Evolutionary conservation across 2,329 filamentous ascomycete species (phyloP).

Genomic region (Penicillium sp.): DNA sequence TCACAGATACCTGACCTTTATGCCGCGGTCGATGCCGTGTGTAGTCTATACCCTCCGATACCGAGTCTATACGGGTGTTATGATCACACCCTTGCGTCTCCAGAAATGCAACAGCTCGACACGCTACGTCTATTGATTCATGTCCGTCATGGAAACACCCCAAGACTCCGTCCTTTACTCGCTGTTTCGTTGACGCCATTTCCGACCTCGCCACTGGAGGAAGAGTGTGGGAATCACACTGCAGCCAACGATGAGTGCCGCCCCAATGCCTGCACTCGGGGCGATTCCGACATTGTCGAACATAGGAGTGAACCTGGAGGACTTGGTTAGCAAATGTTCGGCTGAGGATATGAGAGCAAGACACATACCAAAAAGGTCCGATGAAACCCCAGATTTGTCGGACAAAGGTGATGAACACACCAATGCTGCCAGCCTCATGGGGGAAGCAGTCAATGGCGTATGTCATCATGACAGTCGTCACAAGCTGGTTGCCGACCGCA

Average conservation of each 20-base stretch:
- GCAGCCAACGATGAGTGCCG: constrained; percentile 29
- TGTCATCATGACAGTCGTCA: constrained; percentile 62
- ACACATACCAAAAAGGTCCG: constrained; percentile 39
- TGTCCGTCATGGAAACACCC: neutral
- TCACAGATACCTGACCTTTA: neutral
- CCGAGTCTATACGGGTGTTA: constrained; percentile 5
- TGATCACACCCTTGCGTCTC: neutral
- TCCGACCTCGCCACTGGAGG: constrained; percentile 28
- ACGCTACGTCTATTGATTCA: neutral
- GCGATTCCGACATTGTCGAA: constrained; percentile 35
- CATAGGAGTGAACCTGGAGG: constrained; percentile 34
- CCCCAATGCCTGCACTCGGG: constrained; percentile 31
- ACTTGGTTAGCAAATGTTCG: constrained; percentile 12
- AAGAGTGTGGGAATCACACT: constrained; percentile 33
- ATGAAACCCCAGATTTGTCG: constrained; percentile 43
- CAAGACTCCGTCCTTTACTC: neutral
- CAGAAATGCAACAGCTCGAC: neutral
- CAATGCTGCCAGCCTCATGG: constrained; percentile 56
- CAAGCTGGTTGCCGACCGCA: constrained; percentile 59
- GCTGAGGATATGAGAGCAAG: neutral
- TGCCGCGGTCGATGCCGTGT: constrained; percentile 5
- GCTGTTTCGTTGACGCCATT: constrained; percentile 21
- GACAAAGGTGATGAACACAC: constrained; percentile 61
- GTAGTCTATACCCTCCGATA: constrained; percentile 5
- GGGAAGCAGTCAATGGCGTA: constrained; percentile 60